phyloP scores from a whole-genome alignment of 2,329 filamentous ascomycete genomes.

The Fusarium sterilihyphosum region DNA sequence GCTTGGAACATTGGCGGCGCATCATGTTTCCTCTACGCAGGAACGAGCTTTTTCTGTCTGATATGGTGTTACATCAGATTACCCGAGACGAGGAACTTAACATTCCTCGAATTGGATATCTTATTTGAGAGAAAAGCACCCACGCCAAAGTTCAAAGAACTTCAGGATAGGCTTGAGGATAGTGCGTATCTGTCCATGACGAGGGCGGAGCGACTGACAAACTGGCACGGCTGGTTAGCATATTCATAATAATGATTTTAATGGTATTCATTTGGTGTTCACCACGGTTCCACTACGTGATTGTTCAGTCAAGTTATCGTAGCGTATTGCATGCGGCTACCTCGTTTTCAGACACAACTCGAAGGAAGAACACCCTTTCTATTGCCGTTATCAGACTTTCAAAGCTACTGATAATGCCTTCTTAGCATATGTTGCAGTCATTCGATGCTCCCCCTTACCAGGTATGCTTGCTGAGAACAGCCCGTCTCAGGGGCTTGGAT shows the following conservation, averaged over 20 bases:
- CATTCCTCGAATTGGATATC: conserved; percentile 43
- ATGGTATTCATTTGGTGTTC: background rate
- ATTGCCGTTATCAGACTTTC: background rate
- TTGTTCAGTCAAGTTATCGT: background rate
- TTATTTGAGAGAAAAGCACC: conserved; percentile 43
- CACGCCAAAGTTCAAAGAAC: conserved; percentile 46
- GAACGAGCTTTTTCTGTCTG: conserved; percentile 34
- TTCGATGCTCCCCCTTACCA: background rate
- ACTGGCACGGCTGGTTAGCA: conserved; percentile 42
- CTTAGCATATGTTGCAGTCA: background rate
- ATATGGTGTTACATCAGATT: conserved; percentile 44
- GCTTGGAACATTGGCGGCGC: conserved; percentile 43
- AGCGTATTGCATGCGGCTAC: too few species aligned
- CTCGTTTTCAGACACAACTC: too few species aligned
- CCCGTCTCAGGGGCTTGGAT: background rate
- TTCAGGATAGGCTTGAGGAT: conserved; percentile 36
- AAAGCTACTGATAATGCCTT: background rate
- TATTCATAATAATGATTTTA: conserved; percentile 30
- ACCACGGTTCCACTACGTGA: background rate
- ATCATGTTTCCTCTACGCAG: conserved; percentile 38
- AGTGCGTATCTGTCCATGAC: conserved; percentile 34
- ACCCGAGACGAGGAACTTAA: conserved; percentile 43
- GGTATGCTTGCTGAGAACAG: background rate
- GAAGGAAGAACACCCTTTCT: background rate
- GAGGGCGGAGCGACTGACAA: conserved; percentile 29